These are phyloP conservation scores for Phytophthora cajani DNA, from an alignment of 352 stramenopile genomes.

Conservation along the genomic window DNA sequence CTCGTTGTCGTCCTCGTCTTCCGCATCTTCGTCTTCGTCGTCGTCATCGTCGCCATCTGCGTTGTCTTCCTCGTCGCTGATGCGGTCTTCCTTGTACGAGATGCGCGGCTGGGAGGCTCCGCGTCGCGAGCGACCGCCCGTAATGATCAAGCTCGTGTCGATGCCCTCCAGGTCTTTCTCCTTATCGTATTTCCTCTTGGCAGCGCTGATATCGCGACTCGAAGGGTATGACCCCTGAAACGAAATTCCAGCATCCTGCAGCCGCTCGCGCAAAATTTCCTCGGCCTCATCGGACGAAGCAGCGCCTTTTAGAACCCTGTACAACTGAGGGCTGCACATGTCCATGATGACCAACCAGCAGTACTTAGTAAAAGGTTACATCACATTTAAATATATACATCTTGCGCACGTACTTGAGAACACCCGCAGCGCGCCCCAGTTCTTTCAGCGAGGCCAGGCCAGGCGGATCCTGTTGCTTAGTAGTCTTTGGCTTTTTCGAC, in stretches of 20 bases:
- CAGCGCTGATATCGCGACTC: conserved; percentile 65
- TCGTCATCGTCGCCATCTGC: conserved; percentile 13
- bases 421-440: conserved; percentile 64
- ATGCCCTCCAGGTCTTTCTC: conserved; percentile 85
- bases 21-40: conserved; percentile 20
- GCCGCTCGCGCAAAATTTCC: conserved; percentile 59
- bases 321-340: conserved; percentile 61
- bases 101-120: conserved; percentile 23
- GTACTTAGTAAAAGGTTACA: conserved; percentile 1
- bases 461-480: conserved; percentile 42
- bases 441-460: conserved; percentile 74
- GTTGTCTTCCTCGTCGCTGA: conserved; percentile 54
- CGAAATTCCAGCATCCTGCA: conserved; percentile 50
- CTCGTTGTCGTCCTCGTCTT: conserved; percentile 12
- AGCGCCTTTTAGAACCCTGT: conserved; percentile 61
- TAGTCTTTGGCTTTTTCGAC: conserved; percentile 37
- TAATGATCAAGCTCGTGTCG: conserved; percentile 82
- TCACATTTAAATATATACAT: not conserved
- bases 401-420: conserved; percentile 61
- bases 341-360: not conserved
- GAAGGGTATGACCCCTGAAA: conserved; percentile 72
- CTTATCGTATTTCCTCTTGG: conserved; percentile 73
- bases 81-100: conserved; percentile 40
- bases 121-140: conserved; percentile 39
- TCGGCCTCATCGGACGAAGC: conserved; percentile 56